Percentiles rank a stretch among this genome's conserved stretches.
phyloP scores from a whole-genome alignment of 345 rosid genomes.

The Gossypium stocksii region DNA sequence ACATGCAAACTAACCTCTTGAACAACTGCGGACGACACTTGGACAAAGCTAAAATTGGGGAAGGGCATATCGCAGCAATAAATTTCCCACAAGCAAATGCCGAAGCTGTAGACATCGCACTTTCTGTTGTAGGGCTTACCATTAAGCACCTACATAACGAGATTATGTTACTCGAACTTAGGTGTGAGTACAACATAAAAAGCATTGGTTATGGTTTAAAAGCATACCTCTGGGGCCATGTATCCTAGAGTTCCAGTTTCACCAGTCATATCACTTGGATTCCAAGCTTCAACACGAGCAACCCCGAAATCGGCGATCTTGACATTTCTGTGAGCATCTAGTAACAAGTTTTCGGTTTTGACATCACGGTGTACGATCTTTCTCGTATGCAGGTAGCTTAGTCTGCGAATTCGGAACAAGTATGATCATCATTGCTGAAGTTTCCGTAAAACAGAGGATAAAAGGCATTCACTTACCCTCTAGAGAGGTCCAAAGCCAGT shows the following conservation, averaged over 20 bases:
- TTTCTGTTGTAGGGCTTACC: conserved; percentile 93
- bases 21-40: conserved; percentile 77
- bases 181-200: too few relatives aligned
- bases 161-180: too few relatives aligned
- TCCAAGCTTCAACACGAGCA: conserved; percentile 95
- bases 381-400: conserved; percentile 82
- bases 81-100: conserved; percentile 95
- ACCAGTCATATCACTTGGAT: conserved; percentile 95
- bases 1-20: conserved; percentile 48
- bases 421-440: background rate
- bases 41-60: conserved; percentile 72
- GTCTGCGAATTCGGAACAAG: conserved; percentile 45
- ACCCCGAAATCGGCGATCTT: conserved; percentile 98
- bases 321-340: conserved; percentile 53
- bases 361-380: conserved; percentile 97
- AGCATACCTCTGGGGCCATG: conserved; percentile 96
- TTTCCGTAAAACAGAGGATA: background rate
- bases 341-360: conserved; percentile 87
- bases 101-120: conserved; percentile 96
- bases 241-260: conserved; percentile 96
- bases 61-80: conserved; percentile 97
- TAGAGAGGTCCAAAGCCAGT: conserved; percentile 81
- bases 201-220: background rate
- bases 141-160: conserved; percentile 55
- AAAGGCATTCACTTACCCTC: conserved; percentile 53